Evolutionary conservation across 805 yeast species (phyloP).

Genomic region (Ogataea dorogensis): DNA sequence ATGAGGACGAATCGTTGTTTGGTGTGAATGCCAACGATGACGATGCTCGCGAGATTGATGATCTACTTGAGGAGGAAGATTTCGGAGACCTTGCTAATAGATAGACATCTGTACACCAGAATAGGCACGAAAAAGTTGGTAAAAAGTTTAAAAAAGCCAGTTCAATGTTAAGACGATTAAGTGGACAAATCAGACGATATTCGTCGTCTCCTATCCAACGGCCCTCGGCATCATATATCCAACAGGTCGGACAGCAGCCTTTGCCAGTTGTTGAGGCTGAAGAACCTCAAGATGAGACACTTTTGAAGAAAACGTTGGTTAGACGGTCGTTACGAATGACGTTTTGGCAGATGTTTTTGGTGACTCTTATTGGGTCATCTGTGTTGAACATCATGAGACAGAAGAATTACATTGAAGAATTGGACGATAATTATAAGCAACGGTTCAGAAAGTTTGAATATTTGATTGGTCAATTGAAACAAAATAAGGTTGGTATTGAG

Average conservation of each 20-base stretch:
- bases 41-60: constrained; percentile 48
- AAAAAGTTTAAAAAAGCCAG: background rate
- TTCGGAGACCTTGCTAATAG: constrained; percentile 25
- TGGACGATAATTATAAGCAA: constrained; percentile 39
- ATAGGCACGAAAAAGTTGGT: background rate
- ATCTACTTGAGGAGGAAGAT: constrained; percentile 36
- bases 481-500: constrained; percentile 26
- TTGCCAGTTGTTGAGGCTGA: constrained; percentile 15
- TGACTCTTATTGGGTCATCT: constrained; percentile 36
- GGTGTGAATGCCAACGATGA: constrained; percentile 39
- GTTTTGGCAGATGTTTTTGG: constrained; percentile 31
- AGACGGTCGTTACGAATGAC: constrained; percentile 34
- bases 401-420: constrained; percentile 42
- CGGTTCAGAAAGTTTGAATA: constrained; percentile 37
- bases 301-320: constrained; percentile 24
- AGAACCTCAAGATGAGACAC: constrained; percentile 20
- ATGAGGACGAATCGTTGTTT: constrained; percentile 34
- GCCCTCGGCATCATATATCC: constrained; percentile 26
- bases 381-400: constrained; percentile 48
- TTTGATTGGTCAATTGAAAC: constrained; percentile 19
- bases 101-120: background rate
- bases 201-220: constrained; percentile 13
- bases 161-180: constrained; percentile 6
- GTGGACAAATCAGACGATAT: constrained; percentile 3
- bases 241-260: constrained; percentile 31